A percentile compares a stretch with the other conserved stretches of the same genome.
Conservation (phyloP, 352 stramenopile species). For the Plasmopara viticola region DNA sequence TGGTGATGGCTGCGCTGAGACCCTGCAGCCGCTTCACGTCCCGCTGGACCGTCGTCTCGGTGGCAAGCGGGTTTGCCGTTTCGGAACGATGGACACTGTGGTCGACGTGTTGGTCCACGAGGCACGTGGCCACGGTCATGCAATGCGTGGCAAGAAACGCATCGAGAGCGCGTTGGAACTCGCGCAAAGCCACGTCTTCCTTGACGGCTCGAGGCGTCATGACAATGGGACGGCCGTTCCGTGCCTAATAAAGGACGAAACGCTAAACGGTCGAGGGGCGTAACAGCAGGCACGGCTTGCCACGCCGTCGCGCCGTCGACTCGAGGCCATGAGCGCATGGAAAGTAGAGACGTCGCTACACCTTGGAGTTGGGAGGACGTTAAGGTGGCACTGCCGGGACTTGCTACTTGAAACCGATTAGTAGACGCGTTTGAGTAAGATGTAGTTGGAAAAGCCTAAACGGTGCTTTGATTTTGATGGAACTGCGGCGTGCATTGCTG, state of each 20-base stretch:
- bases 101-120: constrained; percentile 6
- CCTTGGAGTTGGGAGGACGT: too few species aligned
- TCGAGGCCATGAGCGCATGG: neutral
- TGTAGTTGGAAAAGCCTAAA: too few species aligned
- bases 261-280: neutral
- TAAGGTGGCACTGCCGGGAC: too few species aligned
- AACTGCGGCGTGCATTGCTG: too few species aligned
- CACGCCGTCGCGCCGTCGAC: too few species aligned
- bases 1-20: constrained; percentile 19
- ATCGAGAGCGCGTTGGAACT: constrained; percentile 56
- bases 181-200: constrained; percentile 19
- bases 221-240: neutral
- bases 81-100: constrained; percentile 1
- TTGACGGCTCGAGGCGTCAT: constrained; percentile 8
- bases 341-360: too few species aligned
- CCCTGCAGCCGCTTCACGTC: constrained; percentile 29
- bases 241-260: constrained; percentile 22
- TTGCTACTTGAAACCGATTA: too few species aligned
- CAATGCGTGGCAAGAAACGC: constrained; percentile 46
- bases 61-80: constrained; percentile 1
- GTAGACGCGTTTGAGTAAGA: too few species aligned
- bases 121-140: constrained; percentile 12
- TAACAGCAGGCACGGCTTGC: neutral
- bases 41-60: constrained; percentile 12
- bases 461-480: too few species aligned